Evolutionary conservation across 2,329 filamentous ascomycete genomes (phyloP).

Genomic region (Venturia asperata): DNA sequence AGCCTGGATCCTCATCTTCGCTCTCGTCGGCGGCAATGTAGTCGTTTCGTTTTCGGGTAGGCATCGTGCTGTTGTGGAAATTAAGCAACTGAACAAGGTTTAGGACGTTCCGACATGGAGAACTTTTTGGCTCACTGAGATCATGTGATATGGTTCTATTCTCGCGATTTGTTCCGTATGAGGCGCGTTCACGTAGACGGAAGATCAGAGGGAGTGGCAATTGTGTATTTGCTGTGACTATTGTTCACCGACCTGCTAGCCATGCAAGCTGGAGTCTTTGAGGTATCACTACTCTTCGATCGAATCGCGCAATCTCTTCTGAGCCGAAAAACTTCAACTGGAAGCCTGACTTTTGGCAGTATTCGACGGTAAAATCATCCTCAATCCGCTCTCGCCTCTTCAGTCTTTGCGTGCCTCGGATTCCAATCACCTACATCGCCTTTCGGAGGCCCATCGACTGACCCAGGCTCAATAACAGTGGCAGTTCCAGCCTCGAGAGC

Average conservation of each 20-base stretch:
- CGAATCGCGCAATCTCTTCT: neutral
- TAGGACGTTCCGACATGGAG: neutral
- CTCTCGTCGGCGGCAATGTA: conserved; percentile 53
- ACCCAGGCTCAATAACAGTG: neutral
- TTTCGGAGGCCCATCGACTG: neutral
- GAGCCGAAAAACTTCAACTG: neutral
- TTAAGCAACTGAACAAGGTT: neutral
- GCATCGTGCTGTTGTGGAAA: conserved; percentile 42
- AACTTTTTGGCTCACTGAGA: neutral
- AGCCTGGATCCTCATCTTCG: conserved; percentile 43
- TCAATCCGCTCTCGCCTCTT: neutral
- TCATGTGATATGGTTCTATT: neutral
- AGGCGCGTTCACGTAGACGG: neutral
- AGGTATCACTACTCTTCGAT: neutral
- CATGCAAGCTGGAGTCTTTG: neutral
- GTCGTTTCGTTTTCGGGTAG: conserved; percentile 62
- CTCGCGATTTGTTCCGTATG: neutral
- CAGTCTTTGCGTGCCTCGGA: neutral
- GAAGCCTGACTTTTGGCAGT: neutral
- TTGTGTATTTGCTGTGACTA: neutral
- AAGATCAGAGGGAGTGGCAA: neutral
- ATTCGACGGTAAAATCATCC: neutral
- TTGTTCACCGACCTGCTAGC: neutral
- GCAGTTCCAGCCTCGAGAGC: conserved; percentile 5
- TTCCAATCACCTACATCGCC: neutral